Evolutionary conservation across 306 rosid species (phyloP), one percentile per base, ranked within the genome.

Genomic region (Biancaea sappan): DNA sequence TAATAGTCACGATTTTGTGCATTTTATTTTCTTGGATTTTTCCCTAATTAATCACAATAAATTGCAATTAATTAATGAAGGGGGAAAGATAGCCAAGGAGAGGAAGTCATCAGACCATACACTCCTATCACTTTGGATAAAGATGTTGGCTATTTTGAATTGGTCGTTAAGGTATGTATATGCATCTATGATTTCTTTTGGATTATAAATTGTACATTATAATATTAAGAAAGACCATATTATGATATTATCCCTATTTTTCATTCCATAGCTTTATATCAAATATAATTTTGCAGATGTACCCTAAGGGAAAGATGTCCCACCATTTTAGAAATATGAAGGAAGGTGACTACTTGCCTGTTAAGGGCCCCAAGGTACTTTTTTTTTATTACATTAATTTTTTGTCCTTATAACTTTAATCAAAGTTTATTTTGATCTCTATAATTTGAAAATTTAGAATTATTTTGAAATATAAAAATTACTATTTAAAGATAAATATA

Each of bases 111-210:
- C 50, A 91, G 89, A 80, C 82, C 97, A 21, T 91, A 91, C 48
- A 91, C 97, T 37, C 97, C 97, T 47, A 84, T 89, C 74, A 91
- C 95, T 26, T 87, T 91, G 90, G 88, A 91, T 82, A 80, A 90
- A 7, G 79, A 89, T 83, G 25, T 86, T 64, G 97, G 95, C 26
- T 83, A 87, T 84, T 91, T 91, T 57, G 95, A 91, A 6, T 80
- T 89, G 71, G 97, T 84, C 47, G 84, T 86, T 25, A 91, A 91
- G 95, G 97, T 91, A 71, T 18, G 13, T 3, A 59, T 51, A 0
- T 40, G 11, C 8, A 5, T 37, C 43, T 37, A 37, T n/a, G n/a
- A n/a, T n/a, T n/a, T n/a, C n/a, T n/a, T n/a, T n/a, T n/a, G n/a
- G n/a, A n/a, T n/a, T n/a, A n/a, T 16, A 14, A 35, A 15, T 44